Evolutionary conservation across 192 early-diverging fungal species (phyloP).

Genomic region (Gamsiella multidivaricata): DNA sequence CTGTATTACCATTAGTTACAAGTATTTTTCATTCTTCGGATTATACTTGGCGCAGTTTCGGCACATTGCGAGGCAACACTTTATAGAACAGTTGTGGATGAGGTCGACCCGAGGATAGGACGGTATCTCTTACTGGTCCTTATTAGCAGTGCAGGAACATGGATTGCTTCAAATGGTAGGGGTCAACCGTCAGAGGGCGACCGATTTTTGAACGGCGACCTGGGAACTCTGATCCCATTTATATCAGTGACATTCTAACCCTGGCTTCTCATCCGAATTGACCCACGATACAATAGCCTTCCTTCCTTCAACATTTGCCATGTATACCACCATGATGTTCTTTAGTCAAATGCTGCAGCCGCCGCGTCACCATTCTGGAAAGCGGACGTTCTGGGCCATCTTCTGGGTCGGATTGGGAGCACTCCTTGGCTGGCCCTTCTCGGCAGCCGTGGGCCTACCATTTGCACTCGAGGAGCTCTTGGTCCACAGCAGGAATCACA

Average conservation of each 20-base stretch:
- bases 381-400: slow-evolving; percentile 67
- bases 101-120: slow-evolving; percentile 74
- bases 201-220: background rate
- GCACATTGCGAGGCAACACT: slow-evolving; percentile 78
- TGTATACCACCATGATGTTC: slow-evolving; percentile 85
- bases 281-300: slow-evolving; percentile 70
- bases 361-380: slow-evolving; percentile 56
- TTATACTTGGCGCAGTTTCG: slow-evolving; percentile 68
- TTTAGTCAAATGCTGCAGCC: slow-evolving; percentile 72
- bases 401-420: slow-evolving; percentile 72
- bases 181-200: background rate
- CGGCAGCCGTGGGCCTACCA: slow-evolving; percentile 77
- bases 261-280: no score
- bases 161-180: slow-evolving; percentile 79
- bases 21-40: slow-evolving; percentile 80
- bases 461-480: slow-evolving; percentile 80
- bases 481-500: slow-evolving; percentile 57
- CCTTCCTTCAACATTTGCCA: slow-evolving; percentile 93
- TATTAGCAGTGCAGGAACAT: slow-evolving; percentile 86
- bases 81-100: slow-evolving; percentile 68
- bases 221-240: background rate
- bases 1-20: slow-evolving; percentile 60
- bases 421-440: slow-evolving; percentile 91
- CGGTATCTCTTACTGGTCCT: slow-evolving; percentile 73
- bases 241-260: no score